Evolutionary conservation across 2,329 filamentous ascomycete genomes (phyloP).

Genomic region (Huntiella savannae): DNA sequence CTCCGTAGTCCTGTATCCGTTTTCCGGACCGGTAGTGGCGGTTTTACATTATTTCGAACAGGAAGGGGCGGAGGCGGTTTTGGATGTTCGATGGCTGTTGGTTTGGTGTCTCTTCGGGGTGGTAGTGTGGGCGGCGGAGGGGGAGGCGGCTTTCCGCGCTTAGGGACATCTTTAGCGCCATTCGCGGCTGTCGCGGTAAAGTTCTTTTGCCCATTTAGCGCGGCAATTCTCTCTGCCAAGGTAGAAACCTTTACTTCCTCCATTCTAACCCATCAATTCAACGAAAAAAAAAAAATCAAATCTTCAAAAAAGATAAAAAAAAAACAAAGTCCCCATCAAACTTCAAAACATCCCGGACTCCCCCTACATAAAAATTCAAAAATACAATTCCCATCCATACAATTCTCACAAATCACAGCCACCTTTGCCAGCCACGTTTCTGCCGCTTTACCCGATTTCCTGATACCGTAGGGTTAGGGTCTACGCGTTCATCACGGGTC

Average conservation of each 20-base stretch:
- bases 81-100: neutral
- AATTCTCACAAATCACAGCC: no score
- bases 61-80: conserved; percentile 13
- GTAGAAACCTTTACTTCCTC: conserved; percentile 15
- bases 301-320: no score
- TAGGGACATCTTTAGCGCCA: neutral
- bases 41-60: conserved; percentile 18
- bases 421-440: no score
- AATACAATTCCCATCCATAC: no score
- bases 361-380: no score
- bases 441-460: no score
- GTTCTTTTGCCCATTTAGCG: conserved; percentile 42
- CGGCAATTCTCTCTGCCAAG: conserved; percentile 43
- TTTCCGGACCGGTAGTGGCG: conserved; percentile 17
- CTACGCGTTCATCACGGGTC: no score
- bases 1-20: conserved; percentile 19
- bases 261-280: no score
- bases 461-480: no score
- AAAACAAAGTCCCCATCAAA: no score
- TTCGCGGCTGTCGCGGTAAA: conserved; percentile 18
- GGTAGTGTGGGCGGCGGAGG: conserved; percentile 11
- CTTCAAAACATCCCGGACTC: no score
- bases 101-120: neutral
- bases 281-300: no score
- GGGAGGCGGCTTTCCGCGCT: conserved; percentile 17